A percentile compares a stretch with the other conserved stretches of the same genome.
These are phyloP conservation scores for Diaporthe batatas DNA, from an alignment of 2,329 filamentous ascomycete genomes.

Conservation along the genomic window DNA sequence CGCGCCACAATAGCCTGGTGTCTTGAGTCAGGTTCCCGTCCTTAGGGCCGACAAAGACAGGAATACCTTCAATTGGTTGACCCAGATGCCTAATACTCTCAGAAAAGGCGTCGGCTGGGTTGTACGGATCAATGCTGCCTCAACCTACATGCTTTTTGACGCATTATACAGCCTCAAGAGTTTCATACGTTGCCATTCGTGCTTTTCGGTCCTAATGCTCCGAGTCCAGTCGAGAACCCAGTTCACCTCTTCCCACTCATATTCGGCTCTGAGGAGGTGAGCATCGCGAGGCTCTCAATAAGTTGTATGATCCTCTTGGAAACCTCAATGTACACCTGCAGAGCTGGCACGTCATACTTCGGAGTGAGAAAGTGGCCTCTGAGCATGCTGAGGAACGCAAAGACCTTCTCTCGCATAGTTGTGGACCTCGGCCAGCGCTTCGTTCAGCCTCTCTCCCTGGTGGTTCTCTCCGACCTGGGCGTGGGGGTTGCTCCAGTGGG, in stretches of 20 bases:
- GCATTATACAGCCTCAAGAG: neutral
- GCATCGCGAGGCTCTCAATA: neutral
- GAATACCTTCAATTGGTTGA: neutral
- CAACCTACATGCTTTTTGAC: neutral
- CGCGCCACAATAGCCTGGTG: neutral
- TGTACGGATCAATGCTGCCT: neutral
- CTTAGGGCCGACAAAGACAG: neutral
- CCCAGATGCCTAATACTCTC: neutral
- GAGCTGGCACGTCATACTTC: neutral
- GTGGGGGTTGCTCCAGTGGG: no score
- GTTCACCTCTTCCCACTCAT: neutral
- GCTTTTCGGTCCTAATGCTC: neutral
- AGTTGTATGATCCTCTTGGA: neutral
- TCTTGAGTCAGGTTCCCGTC: constrained; percentile 18
- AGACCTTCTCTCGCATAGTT: constrained; percentile 1
- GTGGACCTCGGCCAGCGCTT: no score
- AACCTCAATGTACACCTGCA: neutral
- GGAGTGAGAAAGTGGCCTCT: neutral
- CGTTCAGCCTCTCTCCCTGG: no score
- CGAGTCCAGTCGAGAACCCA: constrained; percentile 21
- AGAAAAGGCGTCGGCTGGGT: neutral
- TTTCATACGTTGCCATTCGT: neutral
- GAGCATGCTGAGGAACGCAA: constrained; percentile 5
- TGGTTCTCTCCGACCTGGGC: neutral
- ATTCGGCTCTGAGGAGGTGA: neutral